Evolutionary conservation across 139 green algal genomes (phyloP).

Genomic region (Chlamydomonas urium): DNA sequence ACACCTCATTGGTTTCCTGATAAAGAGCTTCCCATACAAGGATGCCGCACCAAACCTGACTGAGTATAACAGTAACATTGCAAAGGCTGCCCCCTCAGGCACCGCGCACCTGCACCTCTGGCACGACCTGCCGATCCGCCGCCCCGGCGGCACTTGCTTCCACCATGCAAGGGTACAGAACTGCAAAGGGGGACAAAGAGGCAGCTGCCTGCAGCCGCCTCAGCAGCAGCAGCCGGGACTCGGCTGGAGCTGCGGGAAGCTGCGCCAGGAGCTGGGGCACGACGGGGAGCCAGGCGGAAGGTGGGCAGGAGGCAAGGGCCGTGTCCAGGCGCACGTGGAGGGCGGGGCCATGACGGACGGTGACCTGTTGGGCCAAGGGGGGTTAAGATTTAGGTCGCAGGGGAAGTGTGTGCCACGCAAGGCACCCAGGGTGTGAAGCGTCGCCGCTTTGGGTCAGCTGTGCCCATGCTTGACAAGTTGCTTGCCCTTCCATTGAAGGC

Average conservation of each 20-base stretch:
- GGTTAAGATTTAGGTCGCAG: no score
- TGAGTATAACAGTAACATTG: no score
- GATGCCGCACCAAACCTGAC: no score
- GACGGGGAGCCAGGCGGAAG: constrained; percentile 42
- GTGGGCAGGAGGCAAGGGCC: constrained; percentile 30
- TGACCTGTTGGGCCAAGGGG: constrained; percentile 9
- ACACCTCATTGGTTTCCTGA: no score
- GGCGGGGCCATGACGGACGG: constrained; percentile 19
- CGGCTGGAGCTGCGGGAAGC: constrained; percentile 22
- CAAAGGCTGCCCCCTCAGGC: no score
- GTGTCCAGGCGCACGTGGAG: constrained; percentile 25
- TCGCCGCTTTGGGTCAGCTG: no score
- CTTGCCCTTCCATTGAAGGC: no score
- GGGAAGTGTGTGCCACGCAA: no score
- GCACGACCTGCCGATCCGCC: constrained; percentile 12
- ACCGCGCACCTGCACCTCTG: neutral
- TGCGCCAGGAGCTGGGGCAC: constrained; percentile 57
- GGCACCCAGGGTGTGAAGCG: no score
- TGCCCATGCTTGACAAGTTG: no score
- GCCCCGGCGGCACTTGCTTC: constrained; percentile 23
- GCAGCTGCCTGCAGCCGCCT: constrained; percentile 32
- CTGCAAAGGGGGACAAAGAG: constrained; percentile 35
- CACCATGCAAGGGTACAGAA: constrained; percentile 52
- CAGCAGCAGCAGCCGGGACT: constrained; percentile 11
- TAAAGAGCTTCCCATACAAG: no score